Percentiles rank a stretch among this genome's conserved stretches.
Evolutionary conservation across 1,139 yeast genomes (phyloP).

Genomic region (Suhomyces taliae): DNA sequence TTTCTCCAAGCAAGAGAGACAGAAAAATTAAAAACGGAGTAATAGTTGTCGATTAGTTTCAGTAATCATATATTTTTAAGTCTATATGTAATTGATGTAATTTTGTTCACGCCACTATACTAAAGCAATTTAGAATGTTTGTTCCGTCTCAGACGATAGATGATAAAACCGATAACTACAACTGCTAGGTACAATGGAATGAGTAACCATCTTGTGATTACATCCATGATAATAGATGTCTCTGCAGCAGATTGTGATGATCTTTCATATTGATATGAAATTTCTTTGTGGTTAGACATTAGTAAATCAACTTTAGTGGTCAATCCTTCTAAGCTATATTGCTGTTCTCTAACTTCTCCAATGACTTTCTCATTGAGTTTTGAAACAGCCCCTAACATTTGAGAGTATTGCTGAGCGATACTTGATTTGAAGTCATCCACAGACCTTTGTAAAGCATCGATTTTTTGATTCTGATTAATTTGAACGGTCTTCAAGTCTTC

Average conservation of each 20-base stretch:
- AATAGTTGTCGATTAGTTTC: slow-evolving; percentile 5
- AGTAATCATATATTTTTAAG: neutral
- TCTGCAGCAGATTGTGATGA: slow-evolving; percentile 9
- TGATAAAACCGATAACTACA: slow-evolving; percentile 24
- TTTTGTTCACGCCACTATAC: slow-evolving; percentile 1
- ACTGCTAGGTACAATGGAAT: slow-evolving; percentile 36
- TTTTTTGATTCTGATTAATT: slow-evolving; percentile 15
- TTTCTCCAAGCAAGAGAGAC: slow-evolving; percentile 14
- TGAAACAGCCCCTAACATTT: slow-evolving; percentile 35
- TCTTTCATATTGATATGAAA: slow-evolving; percentile 31
- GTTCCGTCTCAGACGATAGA: slow-evolving; percentile 10
- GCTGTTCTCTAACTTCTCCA: slow-evolving; percentile 49
- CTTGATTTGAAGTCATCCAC: slow-evolving; percentile 28
- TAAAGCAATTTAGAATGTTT: slow-evolving; percentile 55
- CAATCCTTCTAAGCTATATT: slow-evolving; percentile 34
- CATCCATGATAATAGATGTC: slow-evolving; percentile 16
- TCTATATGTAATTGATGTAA: neutral
- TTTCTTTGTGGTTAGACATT: slow-evolving; percentile 45
- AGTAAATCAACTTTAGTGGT: slow-evolving; percentile 42
- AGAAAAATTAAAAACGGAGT: slow-evolving; percentile 7
- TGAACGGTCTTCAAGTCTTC: slow-evolving; percentile 21
- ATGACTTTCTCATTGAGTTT: slow-evolving; percentile 40
- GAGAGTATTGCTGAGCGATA: slow-evolving; percentile 35
- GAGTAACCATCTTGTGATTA: slow-evolving; percentile 41
- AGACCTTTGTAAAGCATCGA: slow-evolving; percentile 18